These are phyloP conservation scores for Fagopyrum tataricum DNA, from an alignment of 148 eudicot species.

Conservation along the genomic window DNA sequence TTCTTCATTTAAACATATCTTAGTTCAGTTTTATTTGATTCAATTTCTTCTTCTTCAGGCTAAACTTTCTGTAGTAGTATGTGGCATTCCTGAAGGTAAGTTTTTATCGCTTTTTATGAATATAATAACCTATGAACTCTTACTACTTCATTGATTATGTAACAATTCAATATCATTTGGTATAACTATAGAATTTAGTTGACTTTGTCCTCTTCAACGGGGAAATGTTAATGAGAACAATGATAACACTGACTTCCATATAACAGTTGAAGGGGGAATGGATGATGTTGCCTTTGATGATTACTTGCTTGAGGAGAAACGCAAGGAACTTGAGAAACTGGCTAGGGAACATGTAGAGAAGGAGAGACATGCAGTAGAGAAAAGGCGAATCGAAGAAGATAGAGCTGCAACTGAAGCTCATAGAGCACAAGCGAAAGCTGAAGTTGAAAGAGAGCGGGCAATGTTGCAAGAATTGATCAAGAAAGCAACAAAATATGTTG, in stretches of 20 bases:
- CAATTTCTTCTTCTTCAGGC: no score
- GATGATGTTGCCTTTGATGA: conserved; percentile 60
- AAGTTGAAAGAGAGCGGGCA: conserved; percentile 42
- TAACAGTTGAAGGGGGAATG: conserved; percentile 72
- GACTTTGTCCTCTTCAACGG: conserved; percentile 89
- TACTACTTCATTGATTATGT: not conserved
- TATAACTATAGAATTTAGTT: no score
- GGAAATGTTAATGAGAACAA: conserved; percentile 82
- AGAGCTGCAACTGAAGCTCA: conserved; percentile 72
- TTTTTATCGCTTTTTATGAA: not conserved
- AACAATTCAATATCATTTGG: no score
- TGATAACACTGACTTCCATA: conserved; percentile 65
- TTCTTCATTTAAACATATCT: no score
- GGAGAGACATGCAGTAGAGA: conserved; percentile 66
- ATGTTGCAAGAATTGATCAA: conserved; percentile 38
- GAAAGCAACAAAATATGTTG: conserved; percentile 37
- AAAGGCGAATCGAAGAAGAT: conserved; percentile 65
- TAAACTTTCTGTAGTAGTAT: conserved; percentile 85
- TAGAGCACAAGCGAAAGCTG: conserved; percentile 67
- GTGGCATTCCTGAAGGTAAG: conserved; percentile 97
- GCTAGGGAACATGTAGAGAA: conserved; percentile 65
- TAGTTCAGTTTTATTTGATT: no score
- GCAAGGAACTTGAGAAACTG: conserved; percentile 62
- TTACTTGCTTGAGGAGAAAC: conserved; percentile 88
- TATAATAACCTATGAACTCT: not conserved